phyloP scores from a whole-genome alignment of 139 green algal genomes.

The Diplosphaera chodatii region DNA sequence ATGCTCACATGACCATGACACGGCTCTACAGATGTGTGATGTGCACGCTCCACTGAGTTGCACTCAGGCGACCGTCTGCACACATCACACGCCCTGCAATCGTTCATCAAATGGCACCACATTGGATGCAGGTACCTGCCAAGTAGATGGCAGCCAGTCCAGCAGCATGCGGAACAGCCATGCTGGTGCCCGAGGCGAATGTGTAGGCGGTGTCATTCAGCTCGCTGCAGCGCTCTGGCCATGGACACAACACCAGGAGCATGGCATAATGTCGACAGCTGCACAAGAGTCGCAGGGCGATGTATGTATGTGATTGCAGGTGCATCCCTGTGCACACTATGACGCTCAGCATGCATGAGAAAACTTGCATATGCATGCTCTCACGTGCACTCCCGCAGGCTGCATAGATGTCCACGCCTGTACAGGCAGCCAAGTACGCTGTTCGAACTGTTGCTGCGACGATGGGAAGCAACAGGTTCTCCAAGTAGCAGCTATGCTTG shows the following conservation, averaged over 20 bases:
- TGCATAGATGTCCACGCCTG: slow-evolving; percentile 1
- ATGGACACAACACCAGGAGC: background rate
- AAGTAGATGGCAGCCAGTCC: slow-evolving; percentile 4
- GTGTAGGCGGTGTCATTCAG: slow-evolving; percentile 53
- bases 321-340: no score
- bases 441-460: no score
- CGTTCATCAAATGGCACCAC: background rate
- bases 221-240: slow-evolving; percentile 37
- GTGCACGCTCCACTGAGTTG: no score
- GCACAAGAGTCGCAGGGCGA: no score
- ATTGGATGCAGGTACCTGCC: background rate
- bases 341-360: no score
- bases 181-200: slow-evolving; percentile 1
- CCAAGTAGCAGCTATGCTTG: no score
- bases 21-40: background rate
- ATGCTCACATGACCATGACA: background rate
- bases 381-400: background rate
- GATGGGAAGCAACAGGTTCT: no score
- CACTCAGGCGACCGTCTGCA: no score
- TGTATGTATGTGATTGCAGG: no score
- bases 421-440: no score
- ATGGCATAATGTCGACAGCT: background rate
- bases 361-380: no score
- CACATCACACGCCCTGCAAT: no score
- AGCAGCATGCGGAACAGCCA: slow-evolving; percentile 1